phyloP scores from a whole-genome alignment of 1,284 basidiomycete species.

The Hemileia vastatrix region DNA sequence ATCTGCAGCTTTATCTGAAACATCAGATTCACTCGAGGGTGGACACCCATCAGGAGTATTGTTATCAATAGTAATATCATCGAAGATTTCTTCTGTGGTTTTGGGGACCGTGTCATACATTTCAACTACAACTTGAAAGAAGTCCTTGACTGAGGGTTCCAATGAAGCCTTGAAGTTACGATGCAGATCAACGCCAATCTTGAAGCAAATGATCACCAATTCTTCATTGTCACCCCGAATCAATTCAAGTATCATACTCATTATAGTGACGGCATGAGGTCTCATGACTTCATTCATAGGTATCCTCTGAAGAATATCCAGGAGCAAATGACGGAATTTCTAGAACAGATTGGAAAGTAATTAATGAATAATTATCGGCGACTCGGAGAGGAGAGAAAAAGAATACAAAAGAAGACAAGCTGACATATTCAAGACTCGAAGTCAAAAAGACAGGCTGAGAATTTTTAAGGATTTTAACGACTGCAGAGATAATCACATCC shows the following conservation, averaged over 20 bases:
- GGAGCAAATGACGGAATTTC: slow-evolving; percentile 69
- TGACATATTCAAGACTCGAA: slow-evolving; percentile 62
- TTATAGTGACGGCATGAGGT: slow-evolving; percentile 60
- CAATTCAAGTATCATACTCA: slow-evolving; percentile 63
- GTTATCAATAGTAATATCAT: slow-evolving; percentile 39
- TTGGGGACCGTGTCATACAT: slow-evolving; percentile 66
- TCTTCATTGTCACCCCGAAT: slow-evolving; percentile 93
- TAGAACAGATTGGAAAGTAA: slow-evolving; percentile 35
- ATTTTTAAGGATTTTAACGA: slow-evolving; percentile 66
- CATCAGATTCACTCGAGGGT: background rate
- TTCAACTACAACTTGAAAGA: slow-evolving; percentile 64
- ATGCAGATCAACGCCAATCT: slow-evolving; percentile 71
- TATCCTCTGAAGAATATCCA: slow-evolving; percentile 80
- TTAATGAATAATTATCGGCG: slow-evolving; percentile 12
- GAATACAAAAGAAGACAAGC: slow-evolving; percentile 23
- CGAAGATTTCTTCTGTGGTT: slow-evolving; percentile 67
- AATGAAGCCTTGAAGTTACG: slow-evolving; percentile 48
- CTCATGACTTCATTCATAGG: slow-evolving; percentile 71
- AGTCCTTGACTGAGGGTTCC: slow-evolving; percentile 68
- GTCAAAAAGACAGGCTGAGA: slow-evolving; percentile 67
- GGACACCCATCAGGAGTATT: slow-evolving; percentile 25
- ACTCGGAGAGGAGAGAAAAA: slow-evolving; percentile 14
- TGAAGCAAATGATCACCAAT: slow-evolving; percentile 81
- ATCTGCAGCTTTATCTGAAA: slow-evolving; percentile 7
- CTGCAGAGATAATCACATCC: slow-evolving; percentile 57